phyloP scores from a whole-genome alignment of 1,284 basidiomycete species.

The Rhodofomes roseus region DNA sequence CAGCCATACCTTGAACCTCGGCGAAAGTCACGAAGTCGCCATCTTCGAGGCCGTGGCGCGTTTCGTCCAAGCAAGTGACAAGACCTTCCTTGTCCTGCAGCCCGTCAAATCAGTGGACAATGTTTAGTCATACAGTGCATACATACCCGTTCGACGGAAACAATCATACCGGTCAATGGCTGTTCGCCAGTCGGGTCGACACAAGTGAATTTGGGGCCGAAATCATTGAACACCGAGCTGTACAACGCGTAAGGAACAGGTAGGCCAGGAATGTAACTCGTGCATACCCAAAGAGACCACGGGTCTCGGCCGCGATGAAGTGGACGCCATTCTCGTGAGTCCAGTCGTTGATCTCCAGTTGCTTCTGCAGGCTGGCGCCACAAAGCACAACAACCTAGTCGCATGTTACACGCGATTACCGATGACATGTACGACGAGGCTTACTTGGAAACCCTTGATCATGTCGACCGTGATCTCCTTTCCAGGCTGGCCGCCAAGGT shows the following conservation, averaged over 20 bases:
- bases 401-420: not conserved
- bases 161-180: constrained; percentile 93
- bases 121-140: not conserved
- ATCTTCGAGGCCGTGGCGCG: constrained; percentile 96
- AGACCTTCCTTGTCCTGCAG: constrained; percentile 79
- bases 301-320: constrained; percentile 91
- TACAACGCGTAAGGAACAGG: not conserved
- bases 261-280: not conserved
- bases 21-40: constrained; percentile 97
- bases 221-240: constrained; percentile 94
- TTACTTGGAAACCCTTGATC: constrained; percentile 85
- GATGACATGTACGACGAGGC: constrained; percentile 16
- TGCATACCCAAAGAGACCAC: constrained; percentile 90
- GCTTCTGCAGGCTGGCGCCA: constrained; percentile 74
- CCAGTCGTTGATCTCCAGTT: constrained; percentile 95
- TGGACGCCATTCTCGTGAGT: constrained; percentile 86
- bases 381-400: constrained; percentile 88
- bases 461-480: constrained; percentile 76
- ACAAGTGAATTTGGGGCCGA: constrained; percentile 91
- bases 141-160: constrained; percentile 78
- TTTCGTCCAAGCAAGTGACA: constrained; percentile 96
- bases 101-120: not conserved
- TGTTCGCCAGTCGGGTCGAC: constrained; percentile 96
- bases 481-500: constrained; percentile 66
- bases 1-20: constrained; percentile 96